Percentiles rank a stretch among this genome's conserved stretches.
phyloP scores from a whole-genome alignment of 2,329 filamentous ascomycete species.

The Trichoderma lentiforme region DNA sequence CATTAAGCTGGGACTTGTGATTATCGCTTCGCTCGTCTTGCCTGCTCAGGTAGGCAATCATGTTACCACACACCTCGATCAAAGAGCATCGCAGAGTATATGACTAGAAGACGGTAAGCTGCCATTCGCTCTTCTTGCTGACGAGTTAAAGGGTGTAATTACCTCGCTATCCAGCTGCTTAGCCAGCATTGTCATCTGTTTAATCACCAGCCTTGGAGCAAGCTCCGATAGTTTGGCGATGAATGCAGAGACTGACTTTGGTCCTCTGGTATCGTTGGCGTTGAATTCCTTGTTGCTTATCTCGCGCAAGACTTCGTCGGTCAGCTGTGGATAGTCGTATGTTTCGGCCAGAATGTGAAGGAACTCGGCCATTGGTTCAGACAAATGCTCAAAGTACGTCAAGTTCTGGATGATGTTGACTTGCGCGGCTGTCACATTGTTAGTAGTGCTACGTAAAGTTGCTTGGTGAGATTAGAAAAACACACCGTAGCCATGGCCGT shows the following conservation, averaged over 20 bases:
- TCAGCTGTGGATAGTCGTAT: slow-evolving; percentile 94
- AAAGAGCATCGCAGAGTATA: slow-evolving; percentile 91
- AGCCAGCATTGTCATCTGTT: slow-evolving; percentile 92
- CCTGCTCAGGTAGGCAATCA: slow-evolving; percentile 85
- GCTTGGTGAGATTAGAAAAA: background rate
- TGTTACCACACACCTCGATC: slow-evolving; percentile 95
- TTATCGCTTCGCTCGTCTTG: slow-evolving; percentile 90
- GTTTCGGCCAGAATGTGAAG: slow-evolving; percentile 93
- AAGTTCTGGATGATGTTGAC: slow-evolving; percentile 97
- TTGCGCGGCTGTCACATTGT: slow-evolving; percentile 67
- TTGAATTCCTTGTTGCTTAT: slow-evolving; percentile 98
- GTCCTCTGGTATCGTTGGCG: slow-evolving; percentile 89
- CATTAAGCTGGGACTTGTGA: slow-evolving; percentile 90
- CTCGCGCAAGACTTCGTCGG: slow-evolving; percentile 89
- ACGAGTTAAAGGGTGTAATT: slow-evolving; percentile 21
- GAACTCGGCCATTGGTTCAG: slow-evolving; percentile 98
- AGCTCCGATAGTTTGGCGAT: slow-evolving; percentile 91
- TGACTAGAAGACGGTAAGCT: slow-evolving; percentile 49
- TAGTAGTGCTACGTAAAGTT: slow-evolving; percentile 24
- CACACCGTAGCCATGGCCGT: slow-evolving; percentile 91
- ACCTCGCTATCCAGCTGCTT: slow-evolving; percentile 95
- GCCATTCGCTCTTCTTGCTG: background rate
- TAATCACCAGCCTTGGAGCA: slow-evolving; percentile 86
- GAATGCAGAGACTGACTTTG: slow-evolving; percentile 93
- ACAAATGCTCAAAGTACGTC: slow-evolving; percentile 98